Evolutionary conservation across 257 asterid species (phyloP).

Genomic region (Henckelia pumila): DNA sequence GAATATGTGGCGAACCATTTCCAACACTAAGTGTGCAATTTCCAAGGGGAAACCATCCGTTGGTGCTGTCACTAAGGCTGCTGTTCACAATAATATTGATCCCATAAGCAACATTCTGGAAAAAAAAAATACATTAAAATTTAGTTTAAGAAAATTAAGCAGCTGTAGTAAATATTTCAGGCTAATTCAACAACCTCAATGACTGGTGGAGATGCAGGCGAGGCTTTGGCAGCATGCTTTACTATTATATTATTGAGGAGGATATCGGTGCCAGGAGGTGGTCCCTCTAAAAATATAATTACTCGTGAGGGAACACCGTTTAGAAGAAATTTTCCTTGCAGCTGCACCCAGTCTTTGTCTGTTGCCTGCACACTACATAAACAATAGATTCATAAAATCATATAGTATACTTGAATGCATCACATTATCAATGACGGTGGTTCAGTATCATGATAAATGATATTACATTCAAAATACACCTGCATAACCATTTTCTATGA

Average conservation of each 20-base stretch:
- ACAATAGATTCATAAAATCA: constrained; percentile 18
- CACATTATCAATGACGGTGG: neutral
- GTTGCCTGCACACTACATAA: constrained; percentile 71
- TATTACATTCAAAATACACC: neutral
- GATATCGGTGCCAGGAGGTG: constrained; percentile 81
- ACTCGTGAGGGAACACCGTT: constrained; percentile 61
- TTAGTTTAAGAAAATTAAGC: neutral
- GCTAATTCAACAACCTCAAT: constrained; percentile 53
- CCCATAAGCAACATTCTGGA: constrained; percentile 65
- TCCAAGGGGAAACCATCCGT: constrained; percentile 85
- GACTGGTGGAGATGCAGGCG: constrained; percentile 68
- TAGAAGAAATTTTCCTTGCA: constrained; percentile 84
- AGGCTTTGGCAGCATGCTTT: constrained; percentile 74
- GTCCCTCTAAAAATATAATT: constrained; percentile 83
- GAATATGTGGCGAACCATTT: constrained; percentile 75
- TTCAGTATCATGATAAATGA: constrained; percentile 7
- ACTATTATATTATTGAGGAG: constrained; percentile 59
- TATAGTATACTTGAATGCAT: constrained; percentile 13
- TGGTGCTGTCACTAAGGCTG: constrained; percentile 59
- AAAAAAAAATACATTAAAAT: constrained; percentile 6
- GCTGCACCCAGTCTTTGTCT: constrained; percentile 76
- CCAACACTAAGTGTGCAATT: constrained; percentile 61
- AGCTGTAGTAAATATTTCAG: neutral
- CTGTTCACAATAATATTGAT: constrained; percentile 65
- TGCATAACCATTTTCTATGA: constrained; percentile 1